Percentiles rank a stretch among this genome's conserved stretches.
Evolutionary conservation across 345 rosid genomes (phyloP).

Genomic region (Crucihimalaya himalaica): DNA sequence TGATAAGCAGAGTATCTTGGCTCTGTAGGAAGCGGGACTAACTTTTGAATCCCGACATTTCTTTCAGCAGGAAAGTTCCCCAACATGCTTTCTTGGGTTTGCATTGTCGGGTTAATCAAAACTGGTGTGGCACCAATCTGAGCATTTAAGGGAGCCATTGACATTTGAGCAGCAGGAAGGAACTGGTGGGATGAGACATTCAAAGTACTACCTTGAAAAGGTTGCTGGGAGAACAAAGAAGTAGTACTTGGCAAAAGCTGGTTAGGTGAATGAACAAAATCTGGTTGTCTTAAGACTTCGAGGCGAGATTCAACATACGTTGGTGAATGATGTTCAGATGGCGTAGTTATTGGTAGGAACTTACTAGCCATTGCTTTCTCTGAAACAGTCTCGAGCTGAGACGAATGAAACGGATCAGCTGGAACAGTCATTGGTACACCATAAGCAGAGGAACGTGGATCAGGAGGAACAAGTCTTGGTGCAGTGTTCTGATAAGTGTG

Average conservation of each 20-base stretch:
- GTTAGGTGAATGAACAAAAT: neutral
- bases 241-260: neutral
- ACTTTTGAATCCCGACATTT: neutral
- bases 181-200: neutral
- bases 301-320: neutral
- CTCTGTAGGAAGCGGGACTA: neutral
- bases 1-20: neutral
- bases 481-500: neutral
- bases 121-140: neutral
- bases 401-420: neutral
- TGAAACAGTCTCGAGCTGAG: neutral
- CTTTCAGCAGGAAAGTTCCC: neutral
- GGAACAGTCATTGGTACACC: neutral
- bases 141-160: neutral
- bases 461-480: neutral
- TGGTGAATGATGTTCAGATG: conserved; percentile 2
- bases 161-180: neutral
- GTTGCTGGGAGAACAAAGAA: neutral
- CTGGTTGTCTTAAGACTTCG: neutral
- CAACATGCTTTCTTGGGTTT: neutral
- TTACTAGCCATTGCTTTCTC: neutral
- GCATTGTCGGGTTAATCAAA: neutral
- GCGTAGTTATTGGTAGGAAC: neutral
- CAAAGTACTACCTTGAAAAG: neutral
- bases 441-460: neutral